These are phyloP conservation scores for Peniophora sp. DNA, from an alignment of 1,284 basidiomycete species.

Conservation along the genomic window DNA sequence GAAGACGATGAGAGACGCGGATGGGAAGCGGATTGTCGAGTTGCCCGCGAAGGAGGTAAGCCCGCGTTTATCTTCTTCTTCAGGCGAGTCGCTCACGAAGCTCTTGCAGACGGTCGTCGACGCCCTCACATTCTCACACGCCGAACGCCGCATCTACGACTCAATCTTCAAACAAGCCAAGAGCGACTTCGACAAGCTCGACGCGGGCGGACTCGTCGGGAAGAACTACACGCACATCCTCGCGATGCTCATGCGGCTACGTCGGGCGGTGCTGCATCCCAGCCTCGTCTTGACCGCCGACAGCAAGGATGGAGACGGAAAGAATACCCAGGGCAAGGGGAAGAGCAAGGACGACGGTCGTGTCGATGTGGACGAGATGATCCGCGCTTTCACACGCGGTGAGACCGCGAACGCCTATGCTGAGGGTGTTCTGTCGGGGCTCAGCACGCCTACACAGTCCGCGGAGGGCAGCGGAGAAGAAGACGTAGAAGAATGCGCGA, in stretches of 20 bases:
- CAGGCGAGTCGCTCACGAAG: background rate
- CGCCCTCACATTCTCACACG: constrained; percentile 64
- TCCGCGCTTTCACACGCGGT: constrained; percentile 50
- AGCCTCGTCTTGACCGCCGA: constrained; percentile 61
- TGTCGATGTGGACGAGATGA: constrained; percentile 56
- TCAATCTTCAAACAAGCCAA: constrained; percentile 65
- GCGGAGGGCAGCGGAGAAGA: constrained; percentile 25
- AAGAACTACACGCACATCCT: constrained; percentile 88
- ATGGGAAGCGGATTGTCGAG: constrained; percentile 86
- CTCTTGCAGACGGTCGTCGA: constrained; percentile 49
- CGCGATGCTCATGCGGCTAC: constrained; percentile 87
- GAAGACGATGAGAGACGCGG: constrained; percentile 86
- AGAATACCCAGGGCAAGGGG: constrained; percentile 12
- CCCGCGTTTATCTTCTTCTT: constrained; percentile 3
- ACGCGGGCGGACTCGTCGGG: constrained; percentile 69
- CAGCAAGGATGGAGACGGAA: constrained; percentile 20
- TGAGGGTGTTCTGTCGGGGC: constrained; percentile 56
- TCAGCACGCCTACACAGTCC: constrained; percentile 42
- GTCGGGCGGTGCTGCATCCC: constrained; percentile 83
- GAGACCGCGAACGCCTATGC: constrained; percentile 45
- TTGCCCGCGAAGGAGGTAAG: constrained; percentile 78
- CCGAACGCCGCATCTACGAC: constrained; percentile 79
- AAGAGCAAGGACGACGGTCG: constrained; percentile 33
- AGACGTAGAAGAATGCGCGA: constrained; percentile 59
- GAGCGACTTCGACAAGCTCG: constrained; percentile 65